A percentile compares a stretch with the other conserved stretches of the same genome.
Conservation (phyloP, 31 red algal species). For the Odonthalia washingtoniensis region DNA sequence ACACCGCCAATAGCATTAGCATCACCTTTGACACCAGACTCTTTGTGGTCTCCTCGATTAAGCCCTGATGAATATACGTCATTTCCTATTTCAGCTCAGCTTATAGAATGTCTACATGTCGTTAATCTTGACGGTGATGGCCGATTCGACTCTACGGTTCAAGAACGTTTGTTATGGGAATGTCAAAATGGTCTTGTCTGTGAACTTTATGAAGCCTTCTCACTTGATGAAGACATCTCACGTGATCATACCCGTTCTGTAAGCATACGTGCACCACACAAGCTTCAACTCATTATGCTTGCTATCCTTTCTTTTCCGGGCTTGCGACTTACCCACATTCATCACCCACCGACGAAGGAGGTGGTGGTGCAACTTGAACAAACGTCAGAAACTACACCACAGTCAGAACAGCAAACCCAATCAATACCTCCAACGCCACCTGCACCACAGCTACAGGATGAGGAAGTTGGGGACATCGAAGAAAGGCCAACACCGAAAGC, state of each 20-base stretch:
- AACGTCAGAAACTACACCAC: neutral
- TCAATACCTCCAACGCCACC: too few species aligned
- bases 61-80: neutral
- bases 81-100: conserved; percentile 28
- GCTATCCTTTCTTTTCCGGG: conserved; percentile 51
- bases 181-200: conserved; percentile 62
- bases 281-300: conserved; percentile 49
- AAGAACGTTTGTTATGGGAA: conserved; percentile 76
- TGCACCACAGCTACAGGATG: too few species aligned
- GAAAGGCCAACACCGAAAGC: too few species aligned
- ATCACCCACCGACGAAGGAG: neutral
- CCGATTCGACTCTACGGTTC: conserved; percentile 58
- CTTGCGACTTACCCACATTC: neutral
- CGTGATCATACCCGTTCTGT: neutral
- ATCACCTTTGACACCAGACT: too few species aligned
- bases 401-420: too few species aligned
- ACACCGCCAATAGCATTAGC: neutral
- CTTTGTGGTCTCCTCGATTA: neutral
- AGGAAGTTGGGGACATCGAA: too few species aligned
- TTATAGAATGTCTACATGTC: neutral
- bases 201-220: neutral
- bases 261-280: too few species aligned
- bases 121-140: neutral
- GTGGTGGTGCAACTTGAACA: neutral
- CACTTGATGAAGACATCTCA: neutral